Percentiles rank a stretch among this genome's conserved stretches.
phyloP scores from a whole-genome alignment of 352 stramenopile genomes.

The Pythium sukuiense region DNA sequence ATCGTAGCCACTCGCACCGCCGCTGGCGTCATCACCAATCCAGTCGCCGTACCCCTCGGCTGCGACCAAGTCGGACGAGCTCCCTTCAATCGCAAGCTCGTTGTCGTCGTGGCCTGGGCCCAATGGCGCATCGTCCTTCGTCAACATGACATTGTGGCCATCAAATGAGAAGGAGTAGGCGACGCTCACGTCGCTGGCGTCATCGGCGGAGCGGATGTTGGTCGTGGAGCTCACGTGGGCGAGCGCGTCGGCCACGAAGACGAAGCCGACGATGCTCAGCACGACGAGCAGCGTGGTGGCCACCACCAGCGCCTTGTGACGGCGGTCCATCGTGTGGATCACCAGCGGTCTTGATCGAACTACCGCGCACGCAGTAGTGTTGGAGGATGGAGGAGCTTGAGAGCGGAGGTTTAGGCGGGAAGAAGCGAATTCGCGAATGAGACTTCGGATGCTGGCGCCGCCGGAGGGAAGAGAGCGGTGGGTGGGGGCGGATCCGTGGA shows the following conservation, averaged over 20 bases:
- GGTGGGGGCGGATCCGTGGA: not conserved
- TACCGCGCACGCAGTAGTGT: not conserved
- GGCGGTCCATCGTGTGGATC: slow-evolving; percentile 4
- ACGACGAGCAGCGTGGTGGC: not conserved
- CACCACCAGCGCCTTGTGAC: slow-evolving; percentile 1
- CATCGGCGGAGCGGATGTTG: not conserved
- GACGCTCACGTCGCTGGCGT: not conserved
- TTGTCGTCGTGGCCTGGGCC: not conserved
- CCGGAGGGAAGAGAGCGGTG: not conserved
- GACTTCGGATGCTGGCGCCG: not conserved
- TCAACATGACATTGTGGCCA: not conserved
- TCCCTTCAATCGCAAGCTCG: not conserved
- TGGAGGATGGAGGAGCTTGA: not conserved
- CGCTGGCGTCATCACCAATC: not conserved
- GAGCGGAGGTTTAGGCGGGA: not conserved
- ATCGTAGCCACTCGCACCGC: not conserved
- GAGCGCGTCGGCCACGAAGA: not conserved
- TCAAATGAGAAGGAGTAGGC: not conserved
- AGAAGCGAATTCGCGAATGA: not conserved
- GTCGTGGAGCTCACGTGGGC: not conserved
- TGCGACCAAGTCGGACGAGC: not conserved
- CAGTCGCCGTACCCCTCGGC: not conserved
- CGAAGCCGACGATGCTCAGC: not conserved
- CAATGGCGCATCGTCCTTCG: not conserved
- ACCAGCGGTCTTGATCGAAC: not conserved